Conservation (phyloP, 441 rosid species). For the Flueggea neowawraea region DNA sequence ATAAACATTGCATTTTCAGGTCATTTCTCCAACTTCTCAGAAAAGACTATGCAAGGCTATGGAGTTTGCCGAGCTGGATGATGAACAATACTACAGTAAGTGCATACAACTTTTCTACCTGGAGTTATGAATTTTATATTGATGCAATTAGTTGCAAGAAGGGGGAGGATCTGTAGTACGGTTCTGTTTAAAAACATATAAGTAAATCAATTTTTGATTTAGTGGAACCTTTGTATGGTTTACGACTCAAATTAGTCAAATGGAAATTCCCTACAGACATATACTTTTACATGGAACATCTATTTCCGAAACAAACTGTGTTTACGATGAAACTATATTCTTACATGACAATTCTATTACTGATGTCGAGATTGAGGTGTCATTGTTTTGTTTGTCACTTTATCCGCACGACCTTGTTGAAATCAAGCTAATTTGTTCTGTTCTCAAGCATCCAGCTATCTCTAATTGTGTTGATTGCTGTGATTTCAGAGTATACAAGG, state of each 20-base stretch:
- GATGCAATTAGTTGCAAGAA: not conserved
- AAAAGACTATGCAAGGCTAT: constrained; percentile 61
- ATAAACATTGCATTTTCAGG: constrained; percentile 43
- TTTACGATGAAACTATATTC: too few relatives aligned
- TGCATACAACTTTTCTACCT: constrained; percentile 6
- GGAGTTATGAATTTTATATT: not conserved
- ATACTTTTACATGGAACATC: too few relatives aligned
- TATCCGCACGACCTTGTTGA: not conserved
- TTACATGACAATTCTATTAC: too few relatives aligned
- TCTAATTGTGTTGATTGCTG: constrained; percentile 4
- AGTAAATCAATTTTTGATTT: too few relatives aligned
- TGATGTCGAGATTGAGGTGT: too few relatives aligned
- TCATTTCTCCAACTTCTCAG: constrained; percentile 78
- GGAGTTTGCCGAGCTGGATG: constrained; percentile 41
- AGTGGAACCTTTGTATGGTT: too few relatives aligned
- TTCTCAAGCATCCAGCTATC: not conserved
- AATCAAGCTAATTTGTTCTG: constrained; percentile 2
- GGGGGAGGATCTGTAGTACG: not conserved
- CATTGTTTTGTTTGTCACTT: too few relatives aligned
- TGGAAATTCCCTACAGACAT: too few relatives aligned
- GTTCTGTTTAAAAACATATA: too few relatives aligned
- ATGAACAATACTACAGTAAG: constrained; percentile 53
- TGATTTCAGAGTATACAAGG: constrained; percentile 53
- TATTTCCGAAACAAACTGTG: too few relatives aligned
- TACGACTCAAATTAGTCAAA: too few relatives aligned